These are phyloP conservation scores for Rhododendron mucronatum DNA, from an alignment of 148 eudicot species.

Conservation along the genomic window DNA sequence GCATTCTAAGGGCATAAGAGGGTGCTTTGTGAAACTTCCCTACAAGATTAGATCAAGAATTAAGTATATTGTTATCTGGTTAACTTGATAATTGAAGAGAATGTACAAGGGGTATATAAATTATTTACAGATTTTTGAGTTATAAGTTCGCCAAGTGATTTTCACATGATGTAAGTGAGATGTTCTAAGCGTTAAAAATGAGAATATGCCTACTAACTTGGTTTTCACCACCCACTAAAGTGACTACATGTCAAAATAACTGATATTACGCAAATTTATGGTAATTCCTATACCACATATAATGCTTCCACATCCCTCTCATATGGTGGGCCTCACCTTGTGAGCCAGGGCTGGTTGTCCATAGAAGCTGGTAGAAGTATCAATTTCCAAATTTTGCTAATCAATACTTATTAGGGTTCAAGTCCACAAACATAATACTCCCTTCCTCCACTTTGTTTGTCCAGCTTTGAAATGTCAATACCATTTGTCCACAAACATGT, in stretches of 20 bases:
- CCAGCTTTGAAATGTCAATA: not conserved
- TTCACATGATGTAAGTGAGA: not conserved
- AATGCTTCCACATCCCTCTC: not conserved
- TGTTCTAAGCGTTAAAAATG: not conserved
- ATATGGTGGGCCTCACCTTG: not conserved
- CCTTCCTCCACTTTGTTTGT: not conserved
- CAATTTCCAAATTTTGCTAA: not conserved
- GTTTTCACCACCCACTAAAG: not conserved
- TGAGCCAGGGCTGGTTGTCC: not conserved
- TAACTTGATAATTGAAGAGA: not conserved
- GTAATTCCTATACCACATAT: not conserved
- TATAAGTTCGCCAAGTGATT: too few relatives aligned
- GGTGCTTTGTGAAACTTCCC: slow-evolving; percentile 56
- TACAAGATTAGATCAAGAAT: slow-evolving; percentile 19
- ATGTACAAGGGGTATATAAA: not conserved
- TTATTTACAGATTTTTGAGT: not conserved
- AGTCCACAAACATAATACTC: not conserved
- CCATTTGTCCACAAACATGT: not conserved
- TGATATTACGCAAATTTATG: not conserved
- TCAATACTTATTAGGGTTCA: not conserved
- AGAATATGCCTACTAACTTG: not conserved
- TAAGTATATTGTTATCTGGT: not conserved
- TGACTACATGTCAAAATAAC: not conserved
- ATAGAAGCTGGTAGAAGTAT: not conserved
- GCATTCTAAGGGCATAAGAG: slow-evolving; percentile 61